phyloP scores from a whole-genome alignment of 108 stramenopile genomes.

The Cyclotella baltica region DNA sequence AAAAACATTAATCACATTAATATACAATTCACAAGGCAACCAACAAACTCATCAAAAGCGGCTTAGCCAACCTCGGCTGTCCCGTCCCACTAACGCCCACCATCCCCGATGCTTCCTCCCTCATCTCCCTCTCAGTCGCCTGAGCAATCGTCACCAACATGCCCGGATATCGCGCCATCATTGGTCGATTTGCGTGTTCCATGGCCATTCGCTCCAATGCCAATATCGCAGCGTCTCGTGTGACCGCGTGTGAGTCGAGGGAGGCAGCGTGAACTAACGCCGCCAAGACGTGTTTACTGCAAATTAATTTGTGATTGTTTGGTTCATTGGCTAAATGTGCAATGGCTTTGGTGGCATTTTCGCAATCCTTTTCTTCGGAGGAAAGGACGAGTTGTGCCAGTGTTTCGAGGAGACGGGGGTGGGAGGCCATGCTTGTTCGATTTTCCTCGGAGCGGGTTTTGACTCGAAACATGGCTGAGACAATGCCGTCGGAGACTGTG shows the following conservation, averaged over 20 bases:
- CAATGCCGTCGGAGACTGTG: conserved; percentile 56
- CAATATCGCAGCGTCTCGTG: conserved; percentile 76
- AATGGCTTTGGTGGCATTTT: conserved; percentile 84
- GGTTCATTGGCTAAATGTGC: conserved; percentile 86
- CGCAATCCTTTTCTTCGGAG: conserved; percentile 60
- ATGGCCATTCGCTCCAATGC: conserved; percentile 86
- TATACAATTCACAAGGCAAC: conserved; percentile 75
- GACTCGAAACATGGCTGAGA: conserved; percentile 82
- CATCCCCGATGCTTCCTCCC: conserved; percentile 51
- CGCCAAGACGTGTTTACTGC: conserved; percentile 67
- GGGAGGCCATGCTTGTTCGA: conserved; percentile 70
- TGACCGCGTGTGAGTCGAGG: conserved; percentile 50
- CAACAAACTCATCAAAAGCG: conserved; percentile 81
- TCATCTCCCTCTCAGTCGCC: conserved; percentile 82
- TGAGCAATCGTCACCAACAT: conserved; percentile 76
- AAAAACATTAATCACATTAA: neutral
- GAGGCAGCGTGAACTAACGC: conserved; percentile 74
- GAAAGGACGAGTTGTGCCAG: conserved; percentile 59
- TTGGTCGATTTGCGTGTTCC: conserved; percentile 74
- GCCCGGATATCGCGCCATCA: conserved; percentile 81
- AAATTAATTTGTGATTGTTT: conserved; percentile 70
- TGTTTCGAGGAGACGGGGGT: conserved; percentile 78
- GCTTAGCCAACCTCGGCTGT: conserved; percentile 77
- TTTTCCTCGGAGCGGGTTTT: conserved; percentile 85
- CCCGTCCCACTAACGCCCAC: conserved; percentile 25